These are phyloP conservation scores for Astrocystis sublimbata DNA, from an alignment of 495 filamentous ascomycete genomes.

Conservation along the genomic window DNA sequence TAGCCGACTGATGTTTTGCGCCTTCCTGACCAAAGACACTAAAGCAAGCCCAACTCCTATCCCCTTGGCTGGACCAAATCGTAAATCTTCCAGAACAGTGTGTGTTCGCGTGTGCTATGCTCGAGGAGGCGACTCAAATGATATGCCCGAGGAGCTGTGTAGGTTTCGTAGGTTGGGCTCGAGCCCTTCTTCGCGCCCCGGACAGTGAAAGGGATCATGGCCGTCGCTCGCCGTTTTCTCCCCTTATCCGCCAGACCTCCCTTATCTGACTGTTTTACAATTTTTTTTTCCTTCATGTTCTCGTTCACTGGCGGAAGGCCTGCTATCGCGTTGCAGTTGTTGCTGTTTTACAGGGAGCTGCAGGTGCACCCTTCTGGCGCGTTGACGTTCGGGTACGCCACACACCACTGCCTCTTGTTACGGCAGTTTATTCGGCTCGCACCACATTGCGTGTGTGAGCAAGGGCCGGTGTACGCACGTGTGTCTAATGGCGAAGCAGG, in stretches of 20 bases:
- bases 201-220: not conserved
- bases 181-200: not conserved
- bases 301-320: not conserved
- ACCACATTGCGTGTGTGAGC: conserved; percentile 8
- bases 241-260: not conserved
- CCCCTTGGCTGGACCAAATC: too few species aligned
- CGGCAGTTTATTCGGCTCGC: not conserved
- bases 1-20: too few species aligned
- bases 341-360: not conserved
- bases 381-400: not conserved
- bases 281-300: too few species aligned
- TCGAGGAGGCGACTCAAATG: too few species aligned
- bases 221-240: not conserved
- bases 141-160: too few species aligned
- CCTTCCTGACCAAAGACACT: too few species aligned
- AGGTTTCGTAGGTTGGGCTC: too few species aligned
- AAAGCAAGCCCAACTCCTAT: too few species aligned
- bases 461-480: conserved; percentile 1
- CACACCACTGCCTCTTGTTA: not conserved
- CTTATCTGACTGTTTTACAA: too few species aligned
- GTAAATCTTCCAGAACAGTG: too few species aligned
- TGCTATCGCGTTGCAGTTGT: too few species aligned
- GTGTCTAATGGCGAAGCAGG: not conserved
- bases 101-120: too few species aligned
- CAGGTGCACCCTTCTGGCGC: conserved; percentile 9